A percentile compares a stretch with the other conserved stretches of the same genome.
phyloP scores from a whole-genome alignment of 148 eudicot species.

The Silene conica region DNA sequence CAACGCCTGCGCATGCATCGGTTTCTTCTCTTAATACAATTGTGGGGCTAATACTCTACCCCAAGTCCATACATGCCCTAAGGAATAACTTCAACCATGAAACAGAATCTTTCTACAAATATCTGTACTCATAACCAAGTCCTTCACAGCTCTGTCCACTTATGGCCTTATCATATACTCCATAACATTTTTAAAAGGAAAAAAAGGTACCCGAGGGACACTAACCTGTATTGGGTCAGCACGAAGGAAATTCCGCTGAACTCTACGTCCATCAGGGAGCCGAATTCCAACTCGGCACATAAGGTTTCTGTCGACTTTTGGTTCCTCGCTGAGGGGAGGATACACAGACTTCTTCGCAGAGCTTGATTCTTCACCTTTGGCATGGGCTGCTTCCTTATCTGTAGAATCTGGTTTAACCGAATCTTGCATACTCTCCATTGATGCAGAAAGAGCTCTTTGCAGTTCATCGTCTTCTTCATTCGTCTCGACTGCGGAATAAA shows the following conservation, averaged over 20 bases:
- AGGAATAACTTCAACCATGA: no score
- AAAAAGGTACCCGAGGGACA: not conserved
- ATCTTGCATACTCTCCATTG: conserved; percentile 54
- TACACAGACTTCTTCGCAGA: conserved; percentile 41
- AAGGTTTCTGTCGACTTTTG: conserved; percentile 61
- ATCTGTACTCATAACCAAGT: not conserved
- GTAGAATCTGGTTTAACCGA: conserved; percentile 26
- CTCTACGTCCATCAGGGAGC: conserved; percentile 91
- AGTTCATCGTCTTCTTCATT: conserved; percentile 68
- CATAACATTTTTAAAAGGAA: no score
- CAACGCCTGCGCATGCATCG: no score
- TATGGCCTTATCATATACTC: no score
- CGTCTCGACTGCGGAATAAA: conserved; percentile 33
- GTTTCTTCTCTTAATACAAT: no score
- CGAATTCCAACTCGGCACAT: conserved; percentile 87
- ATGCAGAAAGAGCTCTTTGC: conserved; percentile 68
- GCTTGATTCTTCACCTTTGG: conserved; percentile 31
- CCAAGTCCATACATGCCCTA: no score
- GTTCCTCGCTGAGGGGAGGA: conserved; percentile 89
- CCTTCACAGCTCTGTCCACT: not conserved
- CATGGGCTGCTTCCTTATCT: conserved; percentile 28
- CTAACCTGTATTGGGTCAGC: conserved; percentile 72
- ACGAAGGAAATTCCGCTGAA: conserved; percentile 85
- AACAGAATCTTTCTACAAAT: not conserved
- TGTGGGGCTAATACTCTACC: no score